These are phyloP conservation scores for Heterobasidion irregulare DNA, from an alignment of 1,284 basidiomycete species.

Conservation along the genomic window DNA sequence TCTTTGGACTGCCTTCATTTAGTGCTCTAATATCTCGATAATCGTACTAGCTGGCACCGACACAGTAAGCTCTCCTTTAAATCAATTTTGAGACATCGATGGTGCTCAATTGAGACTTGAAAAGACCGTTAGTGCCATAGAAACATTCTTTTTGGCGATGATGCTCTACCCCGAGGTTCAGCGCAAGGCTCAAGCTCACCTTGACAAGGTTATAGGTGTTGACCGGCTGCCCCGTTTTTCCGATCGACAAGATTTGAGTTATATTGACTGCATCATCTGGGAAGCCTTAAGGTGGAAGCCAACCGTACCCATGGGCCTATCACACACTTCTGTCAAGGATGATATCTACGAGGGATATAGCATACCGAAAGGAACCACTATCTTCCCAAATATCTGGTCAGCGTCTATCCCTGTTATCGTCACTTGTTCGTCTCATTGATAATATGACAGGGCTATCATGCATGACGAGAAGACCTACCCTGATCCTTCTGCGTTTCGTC, in stretches of 20 bases:
- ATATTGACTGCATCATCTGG: constrained; percentile 1
- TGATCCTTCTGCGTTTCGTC: neutral
- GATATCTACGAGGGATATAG: constrained; percentile 34
- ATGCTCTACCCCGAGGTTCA: constrained; percentile 1
- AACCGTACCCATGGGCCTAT: constrained; percentile 6
- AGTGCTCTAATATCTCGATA: neutral
- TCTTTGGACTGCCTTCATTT: neutral
- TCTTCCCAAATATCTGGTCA: constrained; percentile 35
- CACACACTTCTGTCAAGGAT: constrained; percentile 16
- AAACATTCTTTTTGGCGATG: constrained; percentile 3
- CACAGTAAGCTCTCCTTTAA: neutral
- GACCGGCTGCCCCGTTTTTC: constrained; percentile 1
- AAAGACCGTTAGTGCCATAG: constrained; percentile 10
- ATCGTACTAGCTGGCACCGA: constrained; percentile 1
- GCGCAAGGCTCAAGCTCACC: neutral
- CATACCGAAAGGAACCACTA: constrained; percentile 31
- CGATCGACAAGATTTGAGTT: neutral
- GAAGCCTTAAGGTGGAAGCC: constrained; percentile 15
- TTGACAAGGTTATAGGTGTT: constrained; percentile 3
- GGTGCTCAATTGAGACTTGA: neutral
- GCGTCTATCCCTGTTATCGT: constrained; percentile 3
- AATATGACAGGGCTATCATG: neutral
- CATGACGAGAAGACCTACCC: constrained; percentile 2
- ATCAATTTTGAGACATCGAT: constrained; percentile 2
- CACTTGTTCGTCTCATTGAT: neutral